A percentile compares a stretch with the other conserved stretches of the same genome.
These are phyloP conservation scores for Ciborinia camelliae DNA, from an alignment of 2,329 filamentous ascomycete genomes.

Conservation along the genomic window DNA sequence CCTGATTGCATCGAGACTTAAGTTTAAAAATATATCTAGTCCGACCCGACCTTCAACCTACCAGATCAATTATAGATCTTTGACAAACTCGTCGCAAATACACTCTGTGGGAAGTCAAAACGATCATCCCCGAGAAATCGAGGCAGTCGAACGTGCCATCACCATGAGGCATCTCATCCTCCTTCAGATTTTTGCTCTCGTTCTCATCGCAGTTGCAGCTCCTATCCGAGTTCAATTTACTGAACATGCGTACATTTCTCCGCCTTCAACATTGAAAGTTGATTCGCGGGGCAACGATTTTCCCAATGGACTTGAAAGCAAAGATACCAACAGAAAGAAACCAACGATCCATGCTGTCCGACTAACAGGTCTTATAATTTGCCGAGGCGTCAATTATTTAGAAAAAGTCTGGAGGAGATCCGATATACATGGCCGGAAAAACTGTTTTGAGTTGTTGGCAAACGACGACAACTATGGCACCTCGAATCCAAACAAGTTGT, in stretches of 20 bases:
- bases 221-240: too few species aligned
- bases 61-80: background rate
- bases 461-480: background rate
- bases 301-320: background rate
- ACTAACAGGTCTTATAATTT: background rate
- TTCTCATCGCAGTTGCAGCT: background rate
- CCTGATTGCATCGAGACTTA: background rate
- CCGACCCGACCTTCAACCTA: background rate
- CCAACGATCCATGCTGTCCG: background rate
- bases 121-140: background rate
- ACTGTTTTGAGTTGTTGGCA: background rate
- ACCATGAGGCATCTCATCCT: background rate
- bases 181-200: background rate
- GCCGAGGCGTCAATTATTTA: background rate
- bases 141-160: too few species aligned
- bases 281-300: rapidly evolving
- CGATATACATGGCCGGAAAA: background rate
- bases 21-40: background rate
- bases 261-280: too few species aligned
- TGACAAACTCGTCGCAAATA: background rate
- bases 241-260: background rate
- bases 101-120: background rate
- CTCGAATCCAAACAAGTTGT: background rate
- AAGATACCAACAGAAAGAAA: background rate
- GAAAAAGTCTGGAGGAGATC: background rate